A percentile compares a stretch with the other conserved stretches of the same genome.
Conservation (phyloP, 805 yeast species). For the Myxozyma monticola region DNA sequence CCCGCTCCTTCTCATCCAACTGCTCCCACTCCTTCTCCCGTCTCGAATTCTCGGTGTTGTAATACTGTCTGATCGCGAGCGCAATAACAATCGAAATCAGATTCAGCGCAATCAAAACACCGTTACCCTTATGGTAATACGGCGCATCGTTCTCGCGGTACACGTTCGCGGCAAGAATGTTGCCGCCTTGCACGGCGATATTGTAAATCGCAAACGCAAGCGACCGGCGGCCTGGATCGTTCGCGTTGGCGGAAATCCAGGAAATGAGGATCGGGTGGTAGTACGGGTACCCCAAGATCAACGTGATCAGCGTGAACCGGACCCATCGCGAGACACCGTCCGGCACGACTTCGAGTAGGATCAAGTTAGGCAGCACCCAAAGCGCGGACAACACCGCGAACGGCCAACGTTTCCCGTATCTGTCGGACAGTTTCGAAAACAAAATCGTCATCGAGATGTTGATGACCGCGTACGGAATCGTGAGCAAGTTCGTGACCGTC, state of each 20-base stretch:
- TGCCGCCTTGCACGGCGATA: conserved; percentile 61
- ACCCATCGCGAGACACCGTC: conserved; percentile 25
- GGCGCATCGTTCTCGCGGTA: conserved; percentile 62
- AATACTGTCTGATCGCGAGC: conserved; percentile 38
- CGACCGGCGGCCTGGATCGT: conserved; percentile 60
- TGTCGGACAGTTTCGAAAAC: conserved; percentile 25
- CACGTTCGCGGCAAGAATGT: conserved; percentile 55
- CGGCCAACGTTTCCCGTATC: conserved; percentile 19
- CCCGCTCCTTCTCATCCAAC: conserved; percentile 51
- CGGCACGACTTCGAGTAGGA: conserved; percentile 32
- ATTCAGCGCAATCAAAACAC: conserved; percentile 34
- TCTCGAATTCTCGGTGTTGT: conserved; percentile 34
- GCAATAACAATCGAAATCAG: conserved; percentile 31
- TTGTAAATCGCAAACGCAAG: conserved; percentile 65
- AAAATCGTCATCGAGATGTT: conserved; percentile 35
- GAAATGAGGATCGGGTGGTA: conserved; percentile 56
- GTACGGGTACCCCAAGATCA: conserved; percentile 49
- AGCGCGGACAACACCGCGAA: conserved; percentile 26
- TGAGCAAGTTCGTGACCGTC: conserved; percentile 51
- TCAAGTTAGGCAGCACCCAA: conserved; percentile 26
- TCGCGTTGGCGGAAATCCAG: conserved; percentile 63
- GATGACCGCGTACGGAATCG: conserved; percentile 50
- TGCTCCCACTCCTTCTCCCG: conserved; percentile 53
- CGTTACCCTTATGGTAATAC: conserved; percentile 58
- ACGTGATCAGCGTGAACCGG: conserved; percentile 21